A percentile compares a stretch with the other conserved stretches of the same genome.
Evolutionary conservation across 2,329 filamentous ascomycete species (phyloP).

Genomic region (Paraphaeosphaeria sporulosa): DNA sequence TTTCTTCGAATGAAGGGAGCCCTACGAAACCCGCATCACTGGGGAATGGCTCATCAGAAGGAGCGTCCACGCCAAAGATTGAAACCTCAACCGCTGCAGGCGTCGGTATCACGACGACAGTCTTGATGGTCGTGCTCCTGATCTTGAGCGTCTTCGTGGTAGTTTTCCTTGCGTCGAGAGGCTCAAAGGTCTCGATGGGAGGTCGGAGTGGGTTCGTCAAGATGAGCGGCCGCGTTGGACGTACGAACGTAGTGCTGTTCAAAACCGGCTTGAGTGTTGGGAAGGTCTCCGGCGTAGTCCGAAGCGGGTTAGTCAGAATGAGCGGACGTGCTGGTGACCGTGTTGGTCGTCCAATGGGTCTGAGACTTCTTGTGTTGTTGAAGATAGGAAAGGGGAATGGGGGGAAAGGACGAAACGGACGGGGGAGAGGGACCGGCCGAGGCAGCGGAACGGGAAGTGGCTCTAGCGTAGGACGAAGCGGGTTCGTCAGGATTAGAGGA

Average conservation of each 20-base stretch:
- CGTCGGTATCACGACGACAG: not conserved
- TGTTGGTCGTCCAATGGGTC: slow-evolving; percentile 1
- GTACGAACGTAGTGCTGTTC: too few species aligned
- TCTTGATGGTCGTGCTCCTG: not conserved
- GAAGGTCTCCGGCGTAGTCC: not conserved
- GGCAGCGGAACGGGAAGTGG: not conserved
- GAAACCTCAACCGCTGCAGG: not conserved
- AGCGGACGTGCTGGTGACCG: not conserved
- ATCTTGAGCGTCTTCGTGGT: not conserved
- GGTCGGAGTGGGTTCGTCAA: slow-evolving; percentile 7
- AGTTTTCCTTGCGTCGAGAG: slow-evolving; percentile 1
- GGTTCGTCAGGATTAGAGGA: slow-evolving; percentile 8
- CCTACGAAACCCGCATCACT: not conserved
- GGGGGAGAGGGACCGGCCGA: not conserved
- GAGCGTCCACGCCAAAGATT: not conserved
- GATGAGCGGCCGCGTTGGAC: slow-evolving; percentile 3
- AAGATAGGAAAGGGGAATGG: not conserved
- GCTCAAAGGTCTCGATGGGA: not conserved
- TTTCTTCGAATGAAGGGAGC: not conserved
- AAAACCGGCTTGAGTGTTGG: not conserved
- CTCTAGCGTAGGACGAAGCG: slow-evolving; percentile 8
- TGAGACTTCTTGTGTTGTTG: not conserved
- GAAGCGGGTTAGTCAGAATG: not conserved
- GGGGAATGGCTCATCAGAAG: not conserved
- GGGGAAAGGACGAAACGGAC: not conserved